A percentile compares a stretch with the other conserved stretches of the same genome.
phyloP scores from a whole-genome alignment of 2,329 filamentous ascomycete genomes.

The Stachybotrys elegans region DNA sequence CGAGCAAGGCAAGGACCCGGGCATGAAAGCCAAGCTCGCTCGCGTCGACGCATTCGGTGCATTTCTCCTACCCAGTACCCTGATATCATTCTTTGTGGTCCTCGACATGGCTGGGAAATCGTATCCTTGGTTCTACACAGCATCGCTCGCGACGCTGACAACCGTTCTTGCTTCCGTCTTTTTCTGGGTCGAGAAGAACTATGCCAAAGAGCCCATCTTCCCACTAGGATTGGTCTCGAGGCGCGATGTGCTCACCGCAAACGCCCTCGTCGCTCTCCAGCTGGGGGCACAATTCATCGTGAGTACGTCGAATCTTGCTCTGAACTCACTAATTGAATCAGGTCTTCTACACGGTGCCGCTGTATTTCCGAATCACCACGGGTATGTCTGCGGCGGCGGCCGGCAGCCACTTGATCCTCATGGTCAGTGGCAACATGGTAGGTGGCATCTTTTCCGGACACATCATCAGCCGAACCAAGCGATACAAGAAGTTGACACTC shows the following conservation, averaged over 20 bases:
- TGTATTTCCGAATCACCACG: not conserved
- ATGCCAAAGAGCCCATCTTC: not conserved
- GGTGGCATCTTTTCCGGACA: not conserved
- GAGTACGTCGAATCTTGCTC: not conserved
- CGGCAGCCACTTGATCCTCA: not conserved
- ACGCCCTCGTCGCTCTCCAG: not conserved
- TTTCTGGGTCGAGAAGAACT: not conserved
- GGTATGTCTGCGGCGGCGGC: not conserved
- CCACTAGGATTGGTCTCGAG: not conserved
- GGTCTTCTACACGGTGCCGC: conserved; percentile 1
- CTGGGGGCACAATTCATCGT: not conserved
- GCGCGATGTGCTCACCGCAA: not conserved
- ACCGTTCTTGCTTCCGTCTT: not conserved
- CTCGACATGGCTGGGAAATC: not conserved
- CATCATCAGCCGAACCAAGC: not conserved
- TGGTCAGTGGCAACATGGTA: not conserved
- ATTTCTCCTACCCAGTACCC: not conserved
- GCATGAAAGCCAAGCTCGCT: not conserved
- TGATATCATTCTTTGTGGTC: not conserved
- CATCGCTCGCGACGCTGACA: not conserved
- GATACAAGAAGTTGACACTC: not conserved
- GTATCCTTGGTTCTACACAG: not conserved
- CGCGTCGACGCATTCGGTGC: not conserved
- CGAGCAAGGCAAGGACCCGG: not conserved
- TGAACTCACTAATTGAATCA: not conserved